These are phyloP conservation scores for Boletus pseudo-olivaceus DNA, from an alignment of 768 basidiomycete species.

Conservation along the genomic window DNA sequence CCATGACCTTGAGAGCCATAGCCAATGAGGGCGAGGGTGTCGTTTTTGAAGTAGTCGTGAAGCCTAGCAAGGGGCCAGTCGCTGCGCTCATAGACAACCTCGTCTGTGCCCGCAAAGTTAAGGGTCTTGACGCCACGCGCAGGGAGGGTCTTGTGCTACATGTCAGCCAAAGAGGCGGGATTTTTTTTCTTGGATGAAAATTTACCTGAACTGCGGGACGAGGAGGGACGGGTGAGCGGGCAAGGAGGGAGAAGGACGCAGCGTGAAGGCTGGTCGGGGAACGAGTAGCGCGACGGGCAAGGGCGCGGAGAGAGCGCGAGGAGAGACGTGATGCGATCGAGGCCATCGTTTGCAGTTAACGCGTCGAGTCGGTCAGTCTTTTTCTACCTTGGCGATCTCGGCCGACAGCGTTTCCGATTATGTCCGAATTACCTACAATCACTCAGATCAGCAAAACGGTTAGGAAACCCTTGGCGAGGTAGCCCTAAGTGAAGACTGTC, in stretches of 20 bases:
- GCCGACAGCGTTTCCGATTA: constrained; percentile 15
- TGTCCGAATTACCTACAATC: constrained; percentile 11
- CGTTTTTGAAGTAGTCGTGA: constrained; percentile 99
- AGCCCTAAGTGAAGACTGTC: no score
- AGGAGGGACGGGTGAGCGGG: constrained; percentile 38
- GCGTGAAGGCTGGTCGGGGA: constrained; percentile 40
- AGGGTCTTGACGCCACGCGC: constrained; percentile 89
- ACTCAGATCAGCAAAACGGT: no score
- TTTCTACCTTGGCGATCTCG: constrained; percentile 12
- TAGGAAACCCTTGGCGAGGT: no score
- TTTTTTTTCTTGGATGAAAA: constrained; percentile 36
- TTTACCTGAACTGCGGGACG: constrained; percentile 24
- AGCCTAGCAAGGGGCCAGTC: constrained; percentile 99
- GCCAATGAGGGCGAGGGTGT: constrained; percentile 97
- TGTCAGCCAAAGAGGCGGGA: constrained; percentile 2
- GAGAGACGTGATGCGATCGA: constrained; percentile 60
- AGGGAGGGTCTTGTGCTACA: constrained; percentile 35
- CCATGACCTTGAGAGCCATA: constrained; percentile 99
- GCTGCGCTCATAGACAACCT: constrained; percentile 89
- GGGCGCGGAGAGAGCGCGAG: constrained; percentile 59
- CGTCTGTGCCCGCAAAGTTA: constrained; percentile 92
- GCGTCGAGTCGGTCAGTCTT: neutral
- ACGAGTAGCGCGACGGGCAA: constrained; percentile 64
- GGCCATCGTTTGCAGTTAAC: constrained; percentile 43
- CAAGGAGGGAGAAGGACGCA: constrained; percentile 69